Evolutionary conservation across 2,329 filamentous ascomycete species (phyloP), one percentile per base, ranked within the genome.

Genomic region (Coleophoma crateriformis): DNA sequence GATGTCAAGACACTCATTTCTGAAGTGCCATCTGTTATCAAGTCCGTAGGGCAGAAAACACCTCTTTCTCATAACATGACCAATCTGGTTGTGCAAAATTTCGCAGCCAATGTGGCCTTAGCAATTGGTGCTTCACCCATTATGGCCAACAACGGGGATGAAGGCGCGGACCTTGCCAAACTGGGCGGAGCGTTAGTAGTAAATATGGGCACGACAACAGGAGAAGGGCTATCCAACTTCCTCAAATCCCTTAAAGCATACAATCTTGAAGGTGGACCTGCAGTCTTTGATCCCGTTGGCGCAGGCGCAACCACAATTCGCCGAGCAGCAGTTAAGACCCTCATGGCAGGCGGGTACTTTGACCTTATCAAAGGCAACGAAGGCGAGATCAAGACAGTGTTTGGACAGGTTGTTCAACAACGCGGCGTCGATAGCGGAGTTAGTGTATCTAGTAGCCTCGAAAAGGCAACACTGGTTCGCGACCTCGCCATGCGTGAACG

Each of bases 61-160:
- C 90, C 91, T 0, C 76, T 97, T 19, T 87, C 87, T 46, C 92
- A 97, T 70, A 96, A 96, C 70, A 97, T 97, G 89, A 97, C 94
- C 47, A 97, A 97, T 66, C 77, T 91, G 47, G 92, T 97, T 0
- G 92, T 96, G 19, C 90, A 96, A 63, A 96, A 96, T 70, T 88
- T 97, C 61, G 88, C 91, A 14, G 92, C 94, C 47, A 96, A 95
- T 63, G 85, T 96, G 3, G 90, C 89, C 37, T 77, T 96, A 14
- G 82, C 86, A 33, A 77, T 95, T 47, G 92, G 92, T 34, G 87
- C 88, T 12, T 94, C 87, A 17, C 92, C 92, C 37, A 96, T 96
- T 67, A 97, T 97, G 92, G 85, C 90, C 7, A 91, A 88, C 66
- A 88, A 91, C 61, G 88, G 84, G 22, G 80, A 84, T 46, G 92